Evolutionary conservation across 495 filamentous ascomycete species (phyloP).

Genomic region (Hypoxylon fuscum): DNA sequence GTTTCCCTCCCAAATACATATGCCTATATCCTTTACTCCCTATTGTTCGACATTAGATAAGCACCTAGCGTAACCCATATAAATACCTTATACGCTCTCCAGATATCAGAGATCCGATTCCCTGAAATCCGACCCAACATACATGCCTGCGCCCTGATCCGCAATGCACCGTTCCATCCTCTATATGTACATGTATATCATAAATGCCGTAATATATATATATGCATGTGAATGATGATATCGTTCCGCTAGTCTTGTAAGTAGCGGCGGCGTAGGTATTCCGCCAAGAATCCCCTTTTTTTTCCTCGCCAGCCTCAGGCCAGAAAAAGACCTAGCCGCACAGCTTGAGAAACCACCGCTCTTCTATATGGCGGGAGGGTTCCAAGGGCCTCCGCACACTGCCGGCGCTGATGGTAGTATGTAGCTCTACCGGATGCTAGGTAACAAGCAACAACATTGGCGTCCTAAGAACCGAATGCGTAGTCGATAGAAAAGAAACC

Average conservation of each 20-base stretch:
- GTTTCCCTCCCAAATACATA: not conserved
- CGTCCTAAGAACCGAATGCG: too few species aligned
- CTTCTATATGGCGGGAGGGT: too few species aligned
- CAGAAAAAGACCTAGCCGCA: not conserved
- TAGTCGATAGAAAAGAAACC: too few species aligned
- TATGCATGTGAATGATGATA: conserved; percentile 11
- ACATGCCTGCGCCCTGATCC: conserved; percentile 10
- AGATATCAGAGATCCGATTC: not conserved
- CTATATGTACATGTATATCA: conserved; percentile 26
- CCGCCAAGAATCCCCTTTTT: not conserved
- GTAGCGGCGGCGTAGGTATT: not conserved
- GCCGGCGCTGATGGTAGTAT: too few species aligned
- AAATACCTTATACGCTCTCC: too few species aligned
- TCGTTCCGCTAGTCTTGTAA: not conserved
- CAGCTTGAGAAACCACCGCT: too few species aligned
- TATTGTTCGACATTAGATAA: too few species aligned
- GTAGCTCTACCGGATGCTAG: too few species aligned
- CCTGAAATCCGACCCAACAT: not conserved
- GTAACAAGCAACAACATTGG: too few species aligned
- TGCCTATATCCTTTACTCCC: too few species aligned
- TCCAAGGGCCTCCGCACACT: too few species aligned
- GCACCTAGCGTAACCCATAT: too few species aligned
- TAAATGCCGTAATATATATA: conserved; percentile 27
- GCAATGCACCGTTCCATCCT: conserved; percentile 12
- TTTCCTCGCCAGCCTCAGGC: not conserved